These are phyloP conservation scores for Fusarium pseudonygamai DNA, from an alignment of 2,329 filamentous ascomycete species.

Conservation along the genomic window DNA sequence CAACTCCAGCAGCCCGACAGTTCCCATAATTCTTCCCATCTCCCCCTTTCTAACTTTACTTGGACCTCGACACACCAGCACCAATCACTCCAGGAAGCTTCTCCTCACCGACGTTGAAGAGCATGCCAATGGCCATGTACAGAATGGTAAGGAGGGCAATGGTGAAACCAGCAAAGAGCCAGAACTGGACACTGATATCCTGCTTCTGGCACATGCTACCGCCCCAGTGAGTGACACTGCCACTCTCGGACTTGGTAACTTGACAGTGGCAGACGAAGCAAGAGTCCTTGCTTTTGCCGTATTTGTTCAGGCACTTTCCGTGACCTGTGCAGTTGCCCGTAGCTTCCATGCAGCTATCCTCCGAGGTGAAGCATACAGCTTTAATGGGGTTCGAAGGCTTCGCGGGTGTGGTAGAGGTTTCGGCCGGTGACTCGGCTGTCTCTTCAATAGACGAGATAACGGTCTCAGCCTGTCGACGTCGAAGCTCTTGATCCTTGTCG, in stretches of 20 bases:
- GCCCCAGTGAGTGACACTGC: conserved; percentile 79
- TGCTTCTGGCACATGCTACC: conserved; percentile 90
- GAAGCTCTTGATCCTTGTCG: conserved; percentile 54
- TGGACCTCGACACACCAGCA: conserved; percentile 86
- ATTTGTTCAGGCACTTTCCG: conserved; percentile 78
- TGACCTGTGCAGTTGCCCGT: conserved; percentile 87
- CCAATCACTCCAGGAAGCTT: conserved; percentile 93
- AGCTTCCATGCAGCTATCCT: conserved; percentile 71
- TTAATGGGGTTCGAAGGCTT: conserved; percentile 57
- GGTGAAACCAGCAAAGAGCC: conserved; percentile 81
- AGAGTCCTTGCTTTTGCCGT: conserved; percentile 55
- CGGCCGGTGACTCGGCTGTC: conserved; percentile 32
- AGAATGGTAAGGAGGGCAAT: conserved; percentile 75
- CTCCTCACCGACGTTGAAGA: conserved; percentile 86
- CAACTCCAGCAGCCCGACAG: conserved; percentile 33
- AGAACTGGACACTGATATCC: conserved; percentile 89
- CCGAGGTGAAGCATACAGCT: conserved; percentile 78
- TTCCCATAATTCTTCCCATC: conserved; percentile 9
- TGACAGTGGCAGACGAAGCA: conserved; percentile 86
- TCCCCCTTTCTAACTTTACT: conserved; percentile 51
- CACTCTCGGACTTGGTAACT: conserved; percentile 63
- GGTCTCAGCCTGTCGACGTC: conserved; percentile 59
- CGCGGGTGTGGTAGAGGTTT: conserved; percentile 40
- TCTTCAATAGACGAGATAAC: conserved; percentile 54
- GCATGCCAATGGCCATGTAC: conserved; percentile 76